Percentiles rank a stretch among this genome's conserved stretches.
Conservation (phyloP, 208 protist species). For the Leishmania major region DNA sequence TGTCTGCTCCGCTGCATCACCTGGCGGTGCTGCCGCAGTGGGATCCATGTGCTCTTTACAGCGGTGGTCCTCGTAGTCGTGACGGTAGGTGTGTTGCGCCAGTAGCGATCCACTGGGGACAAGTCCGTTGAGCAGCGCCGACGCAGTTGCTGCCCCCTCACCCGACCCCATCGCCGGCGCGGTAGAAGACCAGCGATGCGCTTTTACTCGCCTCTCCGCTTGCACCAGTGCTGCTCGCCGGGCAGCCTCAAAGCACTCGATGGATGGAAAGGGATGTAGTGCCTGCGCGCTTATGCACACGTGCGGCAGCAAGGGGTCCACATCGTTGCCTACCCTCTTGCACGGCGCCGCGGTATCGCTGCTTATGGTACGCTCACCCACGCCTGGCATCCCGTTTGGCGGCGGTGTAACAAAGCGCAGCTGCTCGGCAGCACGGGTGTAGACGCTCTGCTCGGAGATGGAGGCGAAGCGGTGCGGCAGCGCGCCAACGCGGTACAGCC, state of each 20-base stretch:
- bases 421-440: conserved; percentile 24
- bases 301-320: conserved; percentile 1
- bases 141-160: background rate
- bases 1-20: background rate
- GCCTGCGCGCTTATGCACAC: background rate
- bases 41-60: no score
- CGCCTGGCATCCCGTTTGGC: background rate
- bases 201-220: background rate
- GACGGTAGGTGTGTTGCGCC: background rate
- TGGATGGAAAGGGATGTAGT: conserved; percentile 3
- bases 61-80: conserved; percentile 1
- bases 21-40: background rate
- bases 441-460: conserved; percentile 32
- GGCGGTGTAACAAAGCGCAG: conserved; percentile 30
- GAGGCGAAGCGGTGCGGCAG: conserved; percentile 21
- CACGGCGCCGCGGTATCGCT: background rate
- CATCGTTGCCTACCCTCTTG: background rate
- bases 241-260: conserved; percentile 16
- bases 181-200: background rate
- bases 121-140: background rate
- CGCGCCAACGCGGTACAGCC: conserved; percentile 24
- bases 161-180: background rate
- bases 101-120: conserved; percentile 3
- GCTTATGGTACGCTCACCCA: background rate
- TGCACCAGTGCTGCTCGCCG: background rate